A percentile compares a stretch with the other conserved stretches of the same genome.
Evolutionary conservation across 345 rosid species (phyloP).

Genomic region (Eucalyptus albens): DNA sequence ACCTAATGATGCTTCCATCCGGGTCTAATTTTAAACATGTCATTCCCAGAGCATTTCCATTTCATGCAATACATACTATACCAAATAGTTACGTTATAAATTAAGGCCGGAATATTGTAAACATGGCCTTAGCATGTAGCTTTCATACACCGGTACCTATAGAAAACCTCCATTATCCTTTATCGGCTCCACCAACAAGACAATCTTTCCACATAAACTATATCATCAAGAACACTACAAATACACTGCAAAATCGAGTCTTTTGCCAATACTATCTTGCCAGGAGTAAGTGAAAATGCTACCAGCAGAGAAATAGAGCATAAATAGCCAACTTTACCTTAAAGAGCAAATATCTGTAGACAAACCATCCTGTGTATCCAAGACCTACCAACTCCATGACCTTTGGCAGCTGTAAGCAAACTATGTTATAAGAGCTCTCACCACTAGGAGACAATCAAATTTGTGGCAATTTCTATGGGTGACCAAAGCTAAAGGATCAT

Average conservation of each 20-base stretch:
- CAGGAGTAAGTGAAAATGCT: not conserved
- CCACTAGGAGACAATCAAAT: not conserved
- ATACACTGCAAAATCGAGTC: not conserved
- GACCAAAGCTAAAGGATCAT: not conserved
- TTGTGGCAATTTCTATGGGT: not conserved
- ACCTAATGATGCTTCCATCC: not conserved
- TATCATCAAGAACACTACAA: not conserved
- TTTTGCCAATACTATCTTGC: not conserved
- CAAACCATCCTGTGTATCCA: slow-evolving; percentile 98
- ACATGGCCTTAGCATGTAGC: not conserved
- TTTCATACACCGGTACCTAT: not conserved
- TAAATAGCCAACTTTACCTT: slow-evolving; percentile 39
- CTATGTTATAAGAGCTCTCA: not conserved
- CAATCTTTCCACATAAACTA: not conserved
- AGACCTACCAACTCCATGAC: slow-evolving; percentile 91
- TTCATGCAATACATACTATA: not conserved
- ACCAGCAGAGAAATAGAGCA: not conserved
- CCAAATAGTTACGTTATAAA: not conserved
- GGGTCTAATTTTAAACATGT: not conserved
- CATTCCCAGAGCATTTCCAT: not conserved
- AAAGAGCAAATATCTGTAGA: slow-evolving; percentile 96
- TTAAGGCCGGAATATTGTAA: not conserved
- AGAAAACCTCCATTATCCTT: not conserved
- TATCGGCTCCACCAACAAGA: not conserved
- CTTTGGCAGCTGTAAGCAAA: slow-evolving; percentile 54